These are phyloP conservation scores for Dalbergia oliveri DNA, from an alignment of 306 rosid species.

Conservation along the genomic window DNA sequence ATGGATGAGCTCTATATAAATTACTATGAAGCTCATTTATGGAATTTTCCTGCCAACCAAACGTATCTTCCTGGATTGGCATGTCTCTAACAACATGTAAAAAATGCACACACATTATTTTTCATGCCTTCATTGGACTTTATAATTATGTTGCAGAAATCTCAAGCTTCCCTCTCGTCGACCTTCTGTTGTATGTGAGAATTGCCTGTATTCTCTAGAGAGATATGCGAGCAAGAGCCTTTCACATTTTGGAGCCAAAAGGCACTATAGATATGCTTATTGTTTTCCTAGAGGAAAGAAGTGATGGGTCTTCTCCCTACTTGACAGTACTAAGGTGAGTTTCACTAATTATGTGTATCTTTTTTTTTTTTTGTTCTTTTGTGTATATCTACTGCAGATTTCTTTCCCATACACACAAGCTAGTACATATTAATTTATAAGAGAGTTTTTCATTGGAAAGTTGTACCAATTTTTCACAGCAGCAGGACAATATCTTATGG, in stretches of 20 bases:
- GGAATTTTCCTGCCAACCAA: too few species aligned
- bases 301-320: conserved; percentile 62
- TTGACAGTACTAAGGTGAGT: conserved; percentile 58
- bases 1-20: too few species aligned
- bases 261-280: conserved; percentile 86
- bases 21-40: too few species aligned
- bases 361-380: conserved; percentile 15
- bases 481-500: background rate
- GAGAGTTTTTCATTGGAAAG: conserved; percentile 3
- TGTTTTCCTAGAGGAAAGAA: conserved; percentile 88
- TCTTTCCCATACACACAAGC: background rate
- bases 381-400: background rate
- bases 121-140: conserved; percentile 29
- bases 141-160: conserved; percentile 63
- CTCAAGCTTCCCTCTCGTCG: conserved; percentile 89
- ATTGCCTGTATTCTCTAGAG: conserved; percentile 75
- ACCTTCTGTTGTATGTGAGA: conserved; percentile 95
- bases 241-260: conserved; percentile 91
- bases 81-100: background rate
- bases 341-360: background rate
- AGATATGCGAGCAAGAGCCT: conserved; percentile 88
- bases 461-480: conserved; percentile 7
- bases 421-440: background rate
- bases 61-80: background rate
- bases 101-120: conserved; percentile 8